phyloP scores from a whole-genome alignment of 805 yeast genomes.

The Kurtzmaniella fragi region DNA sequence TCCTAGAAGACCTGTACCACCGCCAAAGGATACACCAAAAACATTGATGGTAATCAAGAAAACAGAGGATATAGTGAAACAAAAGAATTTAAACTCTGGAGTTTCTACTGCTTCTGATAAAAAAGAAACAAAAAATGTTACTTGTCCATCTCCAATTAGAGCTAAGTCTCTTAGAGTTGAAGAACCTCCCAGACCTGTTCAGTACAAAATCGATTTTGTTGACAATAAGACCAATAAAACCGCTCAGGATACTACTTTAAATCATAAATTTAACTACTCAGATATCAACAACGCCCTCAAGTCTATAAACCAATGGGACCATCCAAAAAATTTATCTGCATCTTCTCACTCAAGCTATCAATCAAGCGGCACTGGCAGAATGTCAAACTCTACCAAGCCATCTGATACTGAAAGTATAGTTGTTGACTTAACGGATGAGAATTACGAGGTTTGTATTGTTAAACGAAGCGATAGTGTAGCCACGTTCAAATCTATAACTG shows the following conservation, averaged over 20 bases:
- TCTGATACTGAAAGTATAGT: conserved; percentile 35
- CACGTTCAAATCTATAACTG: conserved; percentile 37
- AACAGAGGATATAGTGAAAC: too few relatives aligned
- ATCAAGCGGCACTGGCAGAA: conserved; percentile 20
- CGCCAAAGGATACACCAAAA: too few relatives aligned
- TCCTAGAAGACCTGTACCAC: too few relatives aligned
- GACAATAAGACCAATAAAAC: conserved; percentile 10
- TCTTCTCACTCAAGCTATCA: conserved; percentile 21
- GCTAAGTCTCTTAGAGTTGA: conserved; percentile 21
- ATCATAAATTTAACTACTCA: conserved; percentile 1
- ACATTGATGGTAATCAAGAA: too few relatives aligned
- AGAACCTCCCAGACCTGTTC: conserved; percentile 34
- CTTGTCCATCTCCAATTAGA: neutral
- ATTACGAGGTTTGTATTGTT: conserved; percentile 32
- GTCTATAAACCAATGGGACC: conserved; percentile 1
- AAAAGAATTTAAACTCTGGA: too few relatives aligned
- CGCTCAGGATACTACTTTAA: neutral
- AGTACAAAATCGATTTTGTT: conserved; percentile 38
- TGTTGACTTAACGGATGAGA: conserved; percentile 38
- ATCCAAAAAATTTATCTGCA: conserved; percentile 2
- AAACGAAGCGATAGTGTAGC: conserved; percentile 29
- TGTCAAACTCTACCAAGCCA: conserved; percentile 20
- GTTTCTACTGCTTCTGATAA: conserved; percentile 1
- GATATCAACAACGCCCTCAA: conserved; percentile 4
- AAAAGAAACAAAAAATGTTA: conserved; percentile 5